A percentile compares a stretch with the other conserved stretches of the same genome.
These are phyloP conservation scores for Polygonum maritimum DNA, from an alignment of 148 eudicot species.

Conservation along the genomic window DNA sequence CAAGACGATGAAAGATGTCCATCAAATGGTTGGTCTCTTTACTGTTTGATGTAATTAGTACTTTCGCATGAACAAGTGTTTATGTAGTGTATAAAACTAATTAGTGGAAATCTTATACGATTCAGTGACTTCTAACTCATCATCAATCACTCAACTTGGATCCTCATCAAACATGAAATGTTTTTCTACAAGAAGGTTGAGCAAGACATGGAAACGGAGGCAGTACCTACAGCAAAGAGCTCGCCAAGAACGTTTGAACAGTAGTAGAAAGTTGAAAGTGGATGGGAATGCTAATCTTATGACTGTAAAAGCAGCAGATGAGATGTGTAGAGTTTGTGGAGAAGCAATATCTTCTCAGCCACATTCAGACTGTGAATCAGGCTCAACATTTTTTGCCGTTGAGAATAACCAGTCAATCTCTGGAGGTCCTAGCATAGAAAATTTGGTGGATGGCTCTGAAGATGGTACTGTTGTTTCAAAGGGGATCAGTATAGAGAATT, in stretches of 20 bases:
- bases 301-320: conserved; percentile 27
- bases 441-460: conserved; percentile 17
- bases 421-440: conserved; percentile 22
- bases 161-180: conserved; percentile 45
- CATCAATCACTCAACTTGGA: conserved; percentile 38
- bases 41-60: background rate
- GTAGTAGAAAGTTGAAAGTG: conserved; percentile 58
- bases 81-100: background rate
- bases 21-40: conserved; percentile 26
- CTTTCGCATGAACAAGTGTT: background rate
- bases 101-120: background rate
- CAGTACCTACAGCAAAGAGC: conserved; percentile 72
- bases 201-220: conserved; percentile 71
- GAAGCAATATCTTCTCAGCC: conserved; percentile 23
- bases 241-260: conserved; percentile 67
- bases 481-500: conserved; percentile 10
- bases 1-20: conserved; percentile 35
- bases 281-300: conserved; percentile 29
- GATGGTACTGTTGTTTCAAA: conserved; percentile 23
- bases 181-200: conserved; percentile 38
- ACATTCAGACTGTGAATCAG: conserved; percentile 30
- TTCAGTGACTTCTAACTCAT: conserved; percentile 39
- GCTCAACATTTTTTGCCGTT: conserved; percentile 17
- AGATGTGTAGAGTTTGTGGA: conserved; percentile 37
- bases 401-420: conserved; percentile 21